These are phyloP conservation scores for Nadsonia fulvescens DNA, from an alignment of 805 yeast genomes.

Conservation along the genomic window DNA sequence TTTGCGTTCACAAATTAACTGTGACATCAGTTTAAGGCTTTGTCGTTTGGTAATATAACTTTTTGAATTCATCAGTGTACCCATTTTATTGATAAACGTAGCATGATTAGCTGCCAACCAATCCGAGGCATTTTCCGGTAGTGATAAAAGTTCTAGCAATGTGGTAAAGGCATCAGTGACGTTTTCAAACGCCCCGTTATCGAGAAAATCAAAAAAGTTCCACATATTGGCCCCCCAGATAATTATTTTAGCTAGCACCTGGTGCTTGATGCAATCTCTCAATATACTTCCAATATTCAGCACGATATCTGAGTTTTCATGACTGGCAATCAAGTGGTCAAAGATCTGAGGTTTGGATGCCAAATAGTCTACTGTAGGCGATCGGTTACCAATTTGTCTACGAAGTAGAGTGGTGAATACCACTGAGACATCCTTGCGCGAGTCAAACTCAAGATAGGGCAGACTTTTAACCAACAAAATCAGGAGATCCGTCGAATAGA, in stretches of 20 bases:
- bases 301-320: slow-evolving; percentile 58
- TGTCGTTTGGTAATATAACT: slow-evolving; percentile 90
- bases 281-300: slow-evolving; percentile 60
- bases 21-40: slow-evolving; percentile 54
- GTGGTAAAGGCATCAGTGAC: slow-evolving; percentile 83
- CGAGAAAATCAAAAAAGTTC: slow-evolving; percentile 68
- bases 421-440: slow-evolving; percentile 63
- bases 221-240: slow-evolving; percentile 49
- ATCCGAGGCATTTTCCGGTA: slow-evolving; percentile 44
- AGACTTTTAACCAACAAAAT: slow-evolving; percentile 41
- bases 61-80: slow-evolving; percentile 50
- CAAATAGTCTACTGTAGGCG: slow-evolving; percentile 78
- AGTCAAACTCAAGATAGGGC: slow-evolving; percentile 66
- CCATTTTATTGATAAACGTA: slow-evolving; percentile 42
- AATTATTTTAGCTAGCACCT: slow-evolving; percentile 42
- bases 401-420: slow-evolving; percentile 62
- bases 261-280: slow-evolving; percentile 71
- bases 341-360: slow-evolving; percentile 49
- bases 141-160: slow-evolving; percentile 45
- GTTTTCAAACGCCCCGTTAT: slow-evolving; percentile 63
- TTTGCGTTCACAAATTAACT: slow-evolving; percentile 49
- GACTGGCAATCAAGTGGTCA: slow-evolving; percentile 43
- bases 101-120: slow-evolving; percentile 45
- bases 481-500: slow-evolving; percentile 54
- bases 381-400: slow-evolving; percentile 55